Evolutionary conservation across 108 stramenopile species (phyloP).

Genomic region (Schizochytrium sp.): DNA sequence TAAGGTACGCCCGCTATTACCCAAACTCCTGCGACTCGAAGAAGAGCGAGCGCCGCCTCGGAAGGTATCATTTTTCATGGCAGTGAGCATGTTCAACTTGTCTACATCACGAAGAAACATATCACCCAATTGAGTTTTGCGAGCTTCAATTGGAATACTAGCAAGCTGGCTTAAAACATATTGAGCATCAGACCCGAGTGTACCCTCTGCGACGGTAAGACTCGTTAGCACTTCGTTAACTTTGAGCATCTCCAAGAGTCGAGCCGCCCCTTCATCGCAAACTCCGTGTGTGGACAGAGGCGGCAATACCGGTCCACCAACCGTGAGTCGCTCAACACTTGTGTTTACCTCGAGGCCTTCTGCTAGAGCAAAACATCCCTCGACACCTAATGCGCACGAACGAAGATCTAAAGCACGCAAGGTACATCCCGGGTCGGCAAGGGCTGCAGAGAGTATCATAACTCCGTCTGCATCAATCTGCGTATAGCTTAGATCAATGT

Average conservation of each 20-base stretch:
- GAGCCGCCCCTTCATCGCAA: neutral
- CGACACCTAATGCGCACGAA: neutral
- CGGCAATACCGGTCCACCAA: constrained; percentile 8
- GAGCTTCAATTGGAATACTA: neutral
- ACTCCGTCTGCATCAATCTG: neutral
- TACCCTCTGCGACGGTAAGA: neutral
- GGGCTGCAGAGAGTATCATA: neutral
- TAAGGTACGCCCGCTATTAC: neutral
- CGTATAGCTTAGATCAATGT: constrained; percentile 12
- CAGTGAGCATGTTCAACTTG: neutral
- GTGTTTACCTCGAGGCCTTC: neutral
- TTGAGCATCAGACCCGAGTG: neutral
- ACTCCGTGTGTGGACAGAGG: constrained; percentile 22
- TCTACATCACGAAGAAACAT: neutral
- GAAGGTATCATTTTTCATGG: neutral
- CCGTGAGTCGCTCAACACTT: neutral
- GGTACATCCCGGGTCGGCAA: neutral
- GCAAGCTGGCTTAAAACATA: constrained; percentile 12
- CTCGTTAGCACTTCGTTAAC: neutral
- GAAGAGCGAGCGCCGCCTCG: neutral
- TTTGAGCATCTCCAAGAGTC: neutral
- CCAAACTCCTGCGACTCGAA: neutral
- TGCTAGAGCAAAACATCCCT: constrained; percentile 9
- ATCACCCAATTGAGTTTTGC: neutral
- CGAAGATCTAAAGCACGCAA: neutral